Percentiles rank a stretch among this genome's conserved stretches.
Evolutionary conservation across 371 early-diverging fungal genomes (phyloP).

Genomic region (Actinomucor elegans): DNA sequence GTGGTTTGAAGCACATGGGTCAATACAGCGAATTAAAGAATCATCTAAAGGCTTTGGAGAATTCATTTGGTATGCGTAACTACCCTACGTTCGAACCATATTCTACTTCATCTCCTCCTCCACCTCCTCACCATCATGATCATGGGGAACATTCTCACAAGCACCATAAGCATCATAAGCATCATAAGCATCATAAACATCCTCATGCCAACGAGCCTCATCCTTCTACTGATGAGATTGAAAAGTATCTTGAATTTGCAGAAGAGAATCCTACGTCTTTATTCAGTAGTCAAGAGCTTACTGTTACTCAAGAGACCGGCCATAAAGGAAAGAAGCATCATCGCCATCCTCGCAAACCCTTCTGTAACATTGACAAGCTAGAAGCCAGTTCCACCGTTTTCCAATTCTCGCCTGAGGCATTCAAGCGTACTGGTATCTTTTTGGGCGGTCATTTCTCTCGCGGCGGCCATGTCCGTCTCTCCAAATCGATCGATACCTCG

Average conservation of each 20-base stretch:
- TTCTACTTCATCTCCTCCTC: neutral
- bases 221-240: neutral
- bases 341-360: constrained; percentile 9
- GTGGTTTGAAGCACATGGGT: constrained; percentile 9
- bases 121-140: neutral
- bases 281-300: too few species aligned
- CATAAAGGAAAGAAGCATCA: neutral
- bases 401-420: constrained; percentile 20
- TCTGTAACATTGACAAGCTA: constrained; percentile 17
- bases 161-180: constrained; percentile 10
- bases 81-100: neutral
- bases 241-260: too few species aligned
- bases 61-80: constrained; percentile 6
- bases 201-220: neutral
- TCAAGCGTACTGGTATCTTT: constrained; percentile 16
- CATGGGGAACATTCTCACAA: constrained; percentile 6
- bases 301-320: neutral
- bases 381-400: constrained; percentile 14
- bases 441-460: constrained; percentile 14
- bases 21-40: constrained; percentile 17
- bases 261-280: too few species aligned
- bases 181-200: constrained; percentile 2
- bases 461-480: constrained; percentile 15
- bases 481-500: constrained; percentile 10
- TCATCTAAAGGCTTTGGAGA: constrained; percentile 3